Evolutionary conservation across 2,329 filamentous ascomycete species (phyloP), one percentile per base, ranked within the genome.

Genomic region (Exophiala mesophila): DNA sequence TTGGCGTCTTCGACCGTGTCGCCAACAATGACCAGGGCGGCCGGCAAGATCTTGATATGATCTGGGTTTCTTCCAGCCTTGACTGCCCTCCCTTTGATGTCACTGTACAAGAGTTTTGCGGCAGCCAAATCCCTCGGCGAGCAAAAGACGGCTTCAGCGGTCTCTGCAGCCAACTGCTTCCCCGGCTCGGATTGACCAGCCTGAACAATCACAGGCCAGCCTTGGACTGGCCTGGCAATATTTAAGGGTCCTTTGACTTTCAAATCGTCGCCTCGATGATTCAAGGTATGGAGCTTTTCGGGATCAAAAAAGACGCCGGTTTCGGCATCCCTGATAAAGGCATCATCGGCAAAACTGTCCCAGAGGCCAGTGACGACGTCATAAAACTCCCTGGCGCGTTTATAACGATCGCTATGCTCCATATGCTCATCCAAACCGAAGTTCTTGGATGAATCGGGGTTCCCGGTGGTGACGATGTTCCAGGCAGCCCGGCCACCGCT

Each of bases 341-440:
- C 74, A 51, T 77, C 74, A 35, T 77, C 74, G 0, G 72, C 73
- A 49, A 77, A 75, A 49, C 67, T 71, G 44, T 76, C 72, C 72
- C 72, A 76, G 1, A 76, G 51, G 2, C 70, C 71, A 0, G 69
- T 74, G 1, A 75, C 72, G 0, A 74, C 70, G 15, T 74, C 70
- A 53, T 73, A 73, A 52, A 75, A 75, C 41, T 74, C 72, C 1
- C 71, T 59, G 0, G 72, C 72, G 1, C 71, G 65, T 52, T 71
- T 72, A 49, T 76, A 76, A 2, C 71, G 65, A 47, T 72, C 66
- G 2, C 63, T 54, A 44, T 74, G 71, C 43, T 72, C 66, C 41
- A 72, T 61, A 39, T 74, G 71, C 50, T 72, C 69, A 9, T 74
- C 71, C 0, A 62, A 60, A 1, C 72, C 67, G 44, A 76, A 75